Base-by-base conservation (phyloP, 768 basidiomycete genomes). In the Pisolithus orientalis region DNA sequence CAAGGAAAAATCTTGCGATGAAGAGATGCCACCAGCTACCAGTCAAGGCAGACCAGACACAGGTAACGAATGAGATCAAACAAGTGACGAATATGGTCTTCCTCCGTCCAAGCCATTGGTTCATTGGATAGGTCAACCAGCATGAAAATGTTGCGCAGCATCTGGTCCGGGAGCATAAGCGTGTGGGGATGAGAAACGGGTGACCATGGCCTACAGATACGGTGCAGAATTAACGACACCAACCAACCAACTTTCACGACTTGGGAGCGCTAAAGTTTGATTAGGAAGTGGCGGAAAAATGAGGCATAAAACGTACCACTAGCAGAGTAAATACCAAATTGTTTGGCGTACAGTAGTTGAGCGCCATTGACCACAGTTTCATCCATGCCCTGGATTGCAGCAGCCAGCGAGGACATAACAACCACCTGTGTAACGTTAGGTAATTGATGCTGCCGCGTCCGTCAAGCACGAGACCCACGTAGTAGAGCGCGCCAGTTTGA, bases 191-290 rank as follows among this genome's bases (percentile, higher is more conserved):
- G 34, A 5, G 34, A 14, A 14, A 13, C 28, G 27, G 13, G 44
- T 29, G 27, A 44, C 11, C 1, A 29, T 17, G 55, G 38, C 72
- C 56, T 57, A 80, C 70, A 56, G 49, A 62, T 78, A 76, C 16
- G 75, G 75, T 5, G 72, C 85, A 21, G 83, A 71, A 58, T 87
- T 87, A 52, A 88, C 77, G 32, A 84, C 65, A 17, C 87, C 86
- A n/a, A 87, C 73, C 14, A 87, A 72, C 84, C 84, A 87, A 51
- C 82, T 72, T 57, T 87, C 79, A 17, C 62, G 69, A 5, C 60
- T 66, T 32, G 62, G 62, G 11, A 14, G 24, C 38, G 32, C 53
- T 59, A 61, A 16, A 28, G 6, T 40, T 17, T 16, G 24, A 42
- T 28, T 17, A 16, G 27, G 27, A 13, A n/a, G 11, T 5, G 13